Conservation (phyloP, 2,329 filamentous ascomycete genomes). For the Colletotrichum magnum region DNA sequence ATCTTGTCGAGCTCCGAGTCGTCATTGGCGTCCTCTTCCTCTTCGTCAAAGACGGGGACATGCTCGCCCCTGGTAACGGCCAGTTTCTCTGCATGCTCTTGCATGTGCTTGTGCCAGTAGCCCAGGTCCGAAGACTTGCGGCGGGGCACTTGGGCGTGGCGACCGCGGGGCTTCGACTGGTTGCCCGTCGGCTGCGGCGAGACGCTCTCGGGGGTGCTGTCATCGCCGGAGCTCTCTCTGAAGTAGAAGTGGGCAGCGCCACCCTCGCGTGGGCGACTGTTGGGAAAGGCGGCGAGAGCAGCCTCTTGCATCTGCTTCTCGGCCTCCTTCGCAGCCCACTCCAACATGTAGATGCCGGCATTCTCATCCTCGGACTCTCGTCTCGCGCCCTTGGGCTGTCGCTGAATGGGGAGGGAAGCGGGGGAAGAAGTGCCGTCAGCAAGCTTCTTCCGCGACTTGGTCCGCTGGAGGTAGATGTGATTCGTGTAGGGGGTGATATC, state of each 20-base stretch:
- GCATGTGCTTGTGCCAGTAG: slow-evolving; percentile 87
- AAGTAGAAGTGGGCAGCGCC: slow-evolving; percentile 80
- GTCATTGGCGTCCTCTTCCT: slow-evolving; percentile 41
- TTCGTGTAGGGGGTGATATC: slow-evolving; percentile 77
- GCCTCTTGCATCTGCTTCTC: slow-evolving; percentile 85
- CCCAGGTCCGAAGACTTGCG: slow-evolving; percentile 75
- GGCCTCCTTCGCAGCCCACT: slow-evolving; percentile 83
- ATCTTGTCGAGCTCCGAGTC: slow-evolving; percentile 61
- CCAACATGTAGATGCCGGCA: slow-evolving; percentile 82
- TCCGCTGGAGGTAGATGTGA: slow-evolving; percentile 68
- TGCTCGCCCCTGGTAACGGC: slow-evolving; percentile 60
- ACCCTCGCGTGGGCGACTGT: slow-evolving; percentile 77
- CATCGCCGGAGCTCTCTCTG: slow-evolving; percentile 73
- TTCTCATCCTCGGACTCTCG: slow-evolving; percentile 82
- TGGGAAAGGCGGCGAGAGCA: slow-evolving; percentile 82
- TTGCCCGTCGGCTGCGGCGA: slow-evolving; percentile 49
- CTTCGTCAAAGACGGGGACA: slow-evolving; percentile 44
- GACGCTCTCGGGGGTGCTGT: slow-evolving; percentile 59
- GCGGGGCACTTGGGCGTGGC: slow-evolving; percentile 52
- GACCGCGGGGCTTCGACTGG: slow-evolving; percentile 41
- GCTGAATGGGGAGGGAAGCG: slow-evolving; percentile 46
- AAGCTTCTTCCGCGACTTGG: slow-evolving; percentile 57
- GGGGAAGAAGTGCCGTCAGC: slow-evolving; percentile 41
- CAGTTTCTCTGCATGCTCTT: slow-evolving; percentile 79
- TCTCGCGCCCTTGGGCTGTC: slow-evolving; percentile 62